Base-by-base conservation (phyloP, 805 yeast genomes). In the Candida orba region DNA sequence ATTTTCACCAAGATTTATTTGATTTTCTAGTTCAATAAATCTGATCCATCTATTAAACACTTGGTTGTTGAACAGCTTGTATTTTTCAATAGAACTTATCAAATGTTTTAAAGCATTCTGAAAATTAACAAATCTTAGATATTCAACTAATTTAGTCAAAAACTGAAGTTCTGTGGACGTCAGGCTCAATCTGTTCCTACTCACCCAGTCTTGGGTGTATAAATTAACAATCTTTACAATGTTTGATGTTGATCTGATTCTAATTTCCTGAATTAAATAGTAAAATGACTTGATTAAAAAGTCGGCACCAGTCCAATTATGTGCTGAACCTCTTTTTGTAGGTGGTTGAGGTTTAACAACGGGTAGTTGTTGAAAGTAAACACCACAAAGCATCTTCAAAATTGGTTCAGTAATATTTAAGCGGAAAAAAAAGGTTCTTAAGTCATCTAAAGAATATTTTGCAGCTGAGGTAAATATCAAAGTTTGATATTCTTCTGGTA, bases 201-300 rank as follows among this genome's bases (percentile, higher is more conserved):
- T 43, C 7, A 63, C 31, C 67, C 72, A 67, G 37, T 60, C 58
- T 8, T 48, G 51, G 9, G 57, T 44, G 42, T 64, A 67, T n/a
- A 54, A 46, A 10, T 54, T 50, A 1, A 64, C 41, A 17, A 69
- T 60, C 37, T 60, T 58, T 1, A 46, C 47, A 12, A 69, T 47
- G 40, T 67, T 66, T 4, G 41, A 22, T 12, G 59, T 57, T 4
- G 64, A 54, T 36, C 59, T 61, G 12, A 61, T 48, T 24, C 53
- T 60, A 51, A 61, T 56, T 45, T 68, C 72, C 12, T 58, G 38
- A 14, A 63, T 54, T 8, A 69, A 48, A 25, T 57, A 60, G 47
- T 63, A 68, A 14, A 56, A 56, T 4, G 64, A 44, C 46, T 58
- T 66, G 2, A 69, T 54, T 36, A 68, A 52, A 0, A 55, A 42